Evolutionary conservation across 495 filamentous ascomycete species (phyloP), one percentile per base, ranked within the genome.

Genomic region (Neurospora tetraspora): DNA sequence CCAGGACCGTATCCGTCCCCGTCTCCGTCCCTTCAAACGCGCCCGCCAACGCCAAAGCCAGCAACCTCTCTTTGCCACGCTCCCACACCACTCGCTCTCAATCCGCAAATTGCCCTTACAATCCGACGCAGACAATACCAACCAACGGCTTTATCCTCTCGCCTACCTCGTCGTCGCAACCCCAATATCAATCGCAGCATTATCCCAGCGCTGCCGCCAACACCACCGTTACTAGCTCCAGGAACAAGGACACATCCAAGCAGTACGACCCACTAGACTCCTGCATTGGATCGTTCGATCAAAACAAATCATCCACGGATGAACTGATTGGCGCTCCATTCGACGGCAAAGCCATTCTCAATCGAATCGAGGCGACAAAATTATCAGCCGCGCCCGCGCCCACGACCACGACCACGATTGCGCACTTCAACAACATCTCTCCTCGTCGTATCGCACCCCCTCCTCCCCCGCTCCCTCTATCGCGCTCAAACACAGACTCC

Each of bases 271-370:
- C 70, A 59, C 70, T 61, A 71, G 59, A 59, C n/a, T 71, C 70
- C 36, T 71, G 39, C 36, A 70, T 38, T 34, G 42, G 27, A 65
- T 68, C 27, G 45, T 65, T 65, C 27, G 27, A 65, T 65, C 53
- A 65, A 34, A 65, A 65, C 53, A 65, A 65, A 65, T 18, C 7
- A 34, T 65, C 53, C 53, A 65, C 91, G 74, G 90, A 92, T 83
- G 92, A 94, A 82, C 84, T 93, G 72, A 87, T 89, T 79, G 88
- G 89, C 75, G 84, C 88, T 75, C 89, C 91, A 69, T 90, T 90
- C 82, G 90, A 93, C 83, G 85, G 87, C 74, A 87, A 84, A 74
- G 88, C 86, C 78, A 92, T 92, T 80, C 84, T 93, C 77, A 88
- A 85, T 82, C 89, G 88, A 87, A 83, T 91, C 88, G 83, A 89